phyloP scores from a whole-genome alignment of 75 land plant genomes.

The Cunninghamia lanceolata region DNA sequence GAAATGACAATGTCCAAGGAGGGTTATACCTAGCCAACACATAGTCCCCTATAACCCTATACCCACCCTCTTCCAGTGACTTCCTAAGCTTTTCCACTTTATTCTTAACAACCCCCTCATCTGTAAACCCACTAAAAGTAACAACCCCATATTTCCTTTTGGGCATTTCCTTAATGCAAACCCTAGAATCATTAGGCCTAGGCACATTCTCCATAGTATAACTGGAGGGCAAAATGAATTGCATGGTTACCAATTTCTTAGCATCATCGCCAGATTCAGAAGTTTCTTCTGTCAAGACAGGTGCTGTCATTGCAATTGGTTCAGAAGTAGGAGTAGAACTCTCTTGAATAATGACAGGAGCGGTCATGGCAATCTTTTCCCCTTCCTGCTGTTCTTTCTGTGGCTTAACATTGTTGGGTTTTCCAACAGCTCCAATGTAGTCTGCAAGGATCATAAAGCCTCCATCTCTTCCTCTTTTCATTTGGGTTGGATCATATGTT shows the following conservation, averaged over 20 bases:
- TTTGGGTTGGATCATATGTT: constrained; percentile 72
- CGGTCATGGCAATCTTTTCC: constrained; percentile 94
- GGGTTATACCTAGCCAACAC: constrained; percentile 89
- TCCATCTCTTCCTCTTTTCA: constrained; percentile 70
- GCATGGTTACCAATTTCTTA: constrained; percentile 67
- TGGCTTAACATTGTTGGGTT: constrained; percentile 69
- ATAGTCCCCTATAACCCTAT: constrained; percentile 58
- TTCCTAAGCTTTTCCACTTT: constrained; percentile 54
- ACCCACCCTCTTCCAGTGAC: constrained; percentile 70
- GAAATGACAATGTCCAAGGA: constrained; percentile 80
- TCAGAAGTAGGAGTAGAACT: constrained; percentile 10
- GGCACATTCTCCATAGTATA: constrained; percentile 75
- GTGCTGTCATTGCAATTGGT: constrained; percentile 84
- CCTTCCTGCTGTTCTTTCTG: neutral
- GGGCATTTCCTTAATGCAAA: constrained; percentile 63
- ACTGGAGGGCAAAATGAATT: constrained; percentile 74
- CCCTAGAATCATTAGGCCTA: constrained; percentile 71
- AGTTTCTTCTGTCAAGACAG: constrained; percentile 61
- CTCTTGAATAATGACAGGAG: constrained; percentile 55
- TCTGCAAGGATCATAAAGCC: constrained; percentile 85
- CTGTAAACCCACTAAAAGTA: constrained; percentile 67
- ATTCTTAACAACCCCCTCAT: constrained; percentile 49
- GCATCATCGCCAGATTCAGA: neutral
- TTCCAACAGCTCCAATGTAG: constrained; percentile 90
- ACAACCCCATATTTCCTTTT: constrained; percentile 77